Base-by-base conservation (phyloP, 805 yeast genomes). In the Saccharomycopsis fibuligera region DNA sequence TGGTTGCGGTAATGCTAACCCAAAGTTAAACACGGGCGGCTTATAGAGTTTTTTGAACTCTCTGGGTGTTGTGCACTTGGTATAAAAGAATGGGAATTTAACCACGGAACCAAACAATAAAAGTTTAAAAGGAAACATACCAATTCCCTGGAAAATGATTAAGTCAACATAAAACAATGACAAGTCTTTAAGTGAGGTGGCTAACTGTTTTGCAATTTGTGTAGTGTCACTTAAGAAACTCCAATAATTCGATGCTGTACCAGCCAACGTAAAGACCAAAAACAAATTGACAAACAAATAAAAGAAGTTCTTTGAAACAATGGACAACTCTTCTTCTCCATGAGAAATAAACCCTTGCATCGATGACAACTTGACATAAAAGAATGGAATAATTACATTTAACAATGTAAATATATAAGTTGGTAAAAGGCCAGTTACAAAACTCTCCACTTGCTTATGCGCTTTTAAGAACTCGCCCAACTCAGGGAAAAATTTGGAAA, bases 241-340 rank as follows among this genome's bases (percentile, higher is more conserved):
- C 86, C 87, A 81, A 55, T 79, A 79, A 56, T 80, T 79, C 4
- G 93, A 81, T 1, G 93, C 91, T 0, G 96, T 87, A 54, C 96
- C 96, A 5, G 95, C 95, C 59, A 90, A 75, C 1, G 98, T 91
- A 68, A 93, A 93, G 24, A 91, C 96, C 60, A 91, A 70, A 61
- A 91, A 93, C 75, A 93, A 73, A 64, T 91, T 91, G 55, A 91
- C 95, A 67, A 93, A 93, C 33, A 90, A 85, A 65, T 89, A 93
- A 62, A 93, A 90, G 67, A 90, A 91, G 68, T 93, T 93, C 66
- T 91, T 91, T 24, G 93, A 81, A 2, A 91, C 95, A 22, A 89
- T 78, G 0, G 96, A 84, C 16, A 89, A 67, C 62, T 93, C 98
- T 56, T 86, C 96, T 56, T 93, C 98, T 35, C 96, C 90, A 58